A percentile compares a stretch with the other conserved stretches of the same genome.
Evolutionary conservation across 1,284 basidiomycete species (phyloP).

Genomic region (Papiliotrema flavescens): DNA sequence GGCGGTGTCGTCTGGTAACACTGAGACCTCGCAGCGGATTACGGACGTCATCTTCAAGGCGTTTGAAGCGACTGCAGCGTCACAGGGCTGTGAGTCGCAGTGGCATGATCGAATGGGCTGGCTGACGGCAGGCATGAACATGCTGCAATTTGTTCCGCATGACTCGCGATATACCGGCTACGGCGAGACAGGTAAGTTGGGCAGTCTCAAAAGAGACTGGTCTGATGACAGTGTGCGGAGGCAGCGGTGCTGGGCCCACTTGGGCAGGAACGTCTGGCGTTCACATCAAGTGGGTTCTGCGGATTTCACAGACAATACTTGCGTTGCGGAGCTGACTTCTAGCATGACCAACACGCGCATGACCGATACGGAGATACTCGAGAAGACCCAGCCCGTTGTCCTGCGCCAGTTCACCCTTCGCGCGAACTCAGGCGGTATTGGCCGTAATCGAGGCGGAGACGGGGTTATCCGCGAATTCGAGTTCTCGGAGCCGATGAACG

Average conservation of each 20-base stretch:
- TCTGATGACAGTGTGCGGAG: background rate
- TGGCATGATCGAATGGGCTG: slow-evolving; percentile 68
- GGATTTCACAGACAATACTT: too few relatives aligned
- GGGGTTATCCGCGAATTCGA: slow-evolving; percentile 83
- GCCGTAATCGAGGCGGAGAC: slow-evolving; percentile 76
- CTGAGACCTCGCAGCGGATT: slow-evolving; percentile 82
- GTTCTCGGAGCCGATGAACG: slow-evolving; percentile 53
- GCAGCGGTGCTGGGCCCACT: slow-evolving; percentile 70
- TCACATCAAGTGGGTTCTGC: slow-evolving; percentile 4
- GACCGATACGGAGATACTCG: slow-evolving; percentile 62
- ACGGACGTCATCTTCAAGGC: slow-evolving; percentile 91
- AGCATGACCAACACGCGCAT: slow-evolving; percentile 77
- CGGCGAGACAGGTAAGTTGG: background rate
- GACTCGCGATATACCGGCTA: too few relatives aligned
- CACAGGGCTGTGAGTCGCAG: slow-evolving; percentile 79
- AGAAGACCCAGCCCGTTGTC: slow-evolving; percentile 67
- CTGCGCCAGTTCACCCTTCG: slow-evolving; percentile 75
- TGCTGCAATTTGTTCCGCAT: too few relatives aligned
- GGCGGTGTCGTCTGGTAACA: slow-evolving; percentile 70
- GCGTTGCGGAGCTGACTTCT: too few relatives aligned
- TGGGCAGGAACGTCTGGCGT: slow-evolving; percentile 79
- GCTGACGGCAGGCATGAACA: slow-evolving; percentile 19
- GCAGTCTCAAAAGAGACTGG: too few relatives aligned
- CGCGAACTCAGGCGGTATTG: slow-evolving; percentile 69
- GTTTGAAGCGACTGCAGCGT: slow-evolving; percentile 85